Base-by-base conservation (phyloP, 2,329 filamentous ascomycete species). In the Coniochaeta pulveracea region DNA sequence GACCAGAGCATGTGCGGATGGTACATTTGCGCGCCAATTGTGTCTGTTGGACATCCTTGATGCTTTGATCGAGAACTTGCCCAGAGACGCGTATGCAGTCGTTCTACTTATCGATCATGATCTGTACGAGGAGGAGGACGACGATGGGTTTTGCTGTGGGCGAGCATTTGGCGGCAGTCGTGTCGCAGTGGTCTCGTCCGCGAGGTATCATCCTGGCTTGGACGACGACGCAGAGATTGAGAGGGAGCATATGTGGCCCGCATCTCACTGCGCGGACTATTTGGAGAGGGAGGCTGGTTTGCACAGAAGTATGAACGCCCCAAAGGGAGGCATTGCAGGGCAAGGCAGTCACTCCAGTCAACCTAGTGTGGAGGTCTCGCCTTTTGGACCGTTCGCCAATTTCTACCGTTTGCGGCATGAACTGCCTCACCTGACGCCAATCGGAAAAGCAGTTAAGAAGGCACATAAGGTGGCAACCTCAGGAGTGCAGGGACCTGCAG, bases 141-240 rank as follows among this genome's bases (percentile, higher is more conserved):
- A 79, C 0, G 78, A 82, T 38, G 66, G 74, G 14, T 84, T 81
- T 44, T 73, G 69, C 34, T 80, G 76, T 39, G 78, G 77, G 0
- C 55, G 76, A 18, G 76, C 78, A 1, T 84, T 76, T 46, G 78
- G 78, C 0, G 72, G 66, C 0, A 74, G 68, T 37, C 60, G 77
- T 4, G 66, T 83, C 2, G 64, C 66, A 0, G 65, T 81, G 1
- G 70, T 84, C 1, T 75, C 69, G 0, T 65, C 59, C 0, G 74
- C 77, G 8, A 57, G 78, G 17, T 81, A 83, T 40, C 59, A 73
- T 29, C 77, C 77, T 0, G 36, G 40, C 0, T 52, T 75, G 15
- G 61, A 64, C 11, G 45, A 56, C 4, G 37, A 50, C 3, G 58
- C 50, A 1, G 43, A 38, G 2, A 49, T 60, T 4, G 58, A 73